These are phyloP conservation scores for Artemisia annua DNA, from an alignment of 129 eudicot genomes.

Conservation along the genomic window DNA sequence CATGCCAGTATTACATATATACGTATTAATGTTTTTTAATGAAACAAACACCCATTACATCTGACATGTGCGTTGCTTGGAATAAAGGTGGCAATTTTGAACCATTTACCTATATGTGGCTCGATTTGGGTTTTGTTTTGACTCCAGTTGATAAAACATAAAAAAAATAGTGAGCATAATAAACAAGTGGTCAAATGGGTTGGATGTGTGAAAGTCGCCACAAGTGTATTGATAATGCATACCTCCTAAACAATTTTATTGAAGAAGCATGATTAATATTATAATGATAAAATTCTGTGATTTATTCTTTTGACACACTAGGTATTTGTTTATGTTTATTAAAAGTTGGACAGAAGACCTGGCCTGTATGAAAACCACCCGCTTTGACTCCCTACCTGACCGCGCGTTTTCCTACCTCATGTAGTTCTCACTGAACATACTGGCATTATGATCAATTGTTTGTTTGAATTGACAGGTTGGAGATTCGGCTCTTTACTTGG, in stretches of 20 bases:
- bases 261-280: background rate
- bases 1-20: background rate
- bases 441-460: background rate
- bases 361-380: background rate
- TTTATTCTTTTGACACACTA: background rate
- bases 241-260: background rate
- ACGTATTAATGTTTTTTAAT: background rate
- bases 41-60: background rate
- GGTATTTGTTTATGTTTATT: background rate
- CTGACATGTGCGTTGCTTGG: background rate
- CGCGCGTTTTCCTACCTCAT: background rate
- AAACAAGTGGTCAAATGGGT: background rate
- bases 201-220: background rate
- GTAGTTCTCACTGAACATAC: background rate
- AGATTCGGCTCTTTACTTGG: conserved; percentile 87
- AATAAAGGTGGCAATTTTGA: background rate
- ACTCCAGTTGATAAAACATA: background rate
- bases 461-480: conserved; percentile 50
- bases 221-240: background rate
- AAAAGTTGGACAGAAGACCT: background rate
- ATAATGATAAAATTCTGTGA: background rate
- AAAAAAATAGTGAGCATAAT: background rate
- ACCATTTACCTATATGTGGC: background rate
- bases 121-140: background rate
- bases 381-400: background rate